Percentiles rank a stretch among this genome's conserved stretches.
Evolutionary conservation across 169 alveolate species (phyloP).

Genomic region (Cryptosporidium andersoni): DNA sequence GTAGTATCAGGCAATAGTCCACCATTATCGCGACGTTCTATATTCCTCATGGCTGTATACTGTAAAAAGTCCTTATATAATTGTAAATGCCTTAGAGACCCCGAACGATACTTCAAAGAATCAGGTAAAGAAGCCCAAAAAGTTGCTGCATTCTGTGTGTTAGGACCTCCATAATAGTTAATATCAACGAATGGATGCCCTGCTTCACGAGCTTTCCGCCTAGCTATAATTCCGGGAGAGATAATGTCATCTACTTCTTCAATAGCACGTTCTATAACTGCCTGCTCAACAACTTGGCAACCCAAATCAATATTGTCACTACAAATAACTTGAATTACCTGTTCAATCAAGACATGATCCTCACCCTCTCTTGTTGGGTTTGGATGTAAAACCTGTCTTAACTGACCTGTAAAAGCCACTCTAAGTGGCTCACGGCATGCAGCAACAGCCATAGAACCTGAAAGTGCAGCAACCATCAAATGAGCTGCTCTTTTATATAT

Average conservation of each 20-base stretch:
- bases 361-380: constrained; percentile 81
- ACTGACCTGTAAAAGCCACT: constrained; percentile 87
- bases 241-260: constrained; percentile 81
- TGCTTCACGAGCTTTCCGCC: constrained; percentile 47
- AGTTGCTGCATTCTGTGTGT: constrained; percentile 21
- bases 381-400: constrained; percentile 83
- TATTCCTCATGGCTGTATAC: constrained; percentile 30
- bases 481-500: constrained; percentile 90
- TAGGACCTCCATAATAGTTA: constrained; percentile 60
- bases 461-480: constrained; percentile 89
- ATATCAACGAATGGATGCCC: constrained; percentile 65
- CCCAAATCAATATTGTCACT: constrained; percentile 95
- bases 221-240: constrained; percentile 65
- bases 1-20: background rate
- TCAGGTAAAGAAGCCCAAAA: constrained; percentile 63
- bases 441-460: constrained; percentile 95
- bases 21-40: constrained; percentile 19
- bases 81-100: constrained; percentile 65
- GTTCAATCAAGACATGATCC: constrained; percentile 86
- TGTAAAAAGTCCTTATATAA: constrained; percentile 53
- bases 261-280: constrained; percentile 92
- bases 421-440: constrained; percentile 95
- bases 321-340: constrained; percentile 86
- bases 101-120: constrained; percentile 17
- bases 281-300: constrained; percentile 91